Conservation (phyloP, 495 filamentous ascomycete species). For the Amniculicola lignicola region DNA sequence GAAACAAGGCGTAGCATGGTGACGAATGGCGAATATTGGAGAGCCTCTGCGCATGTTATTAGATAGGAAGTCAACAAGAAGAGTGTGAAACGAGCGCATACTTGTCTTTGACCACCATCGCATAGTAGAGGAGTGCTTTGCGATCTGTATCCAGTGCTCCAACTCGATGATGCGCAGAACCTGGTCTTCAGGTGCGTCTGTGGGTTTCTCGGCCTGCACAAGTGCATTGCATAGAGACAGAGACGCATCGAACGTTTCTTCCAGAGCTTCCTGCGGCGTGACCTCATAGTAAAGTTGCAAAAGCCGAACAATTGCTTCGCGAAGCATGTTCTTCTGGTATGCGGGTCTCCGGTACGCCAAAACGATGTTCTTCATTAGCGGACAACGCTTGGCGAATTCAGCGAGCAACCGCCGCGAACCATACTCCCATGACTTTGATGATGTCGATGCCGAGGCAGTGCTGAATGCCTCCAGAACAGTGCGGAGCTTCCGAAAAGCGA, state of each 20-base stretch:
- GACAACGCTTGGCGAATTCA: constrained; percentile 75
- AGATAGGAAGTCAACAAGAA: constrained; percentile 1
- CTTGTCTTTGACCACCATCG: constrained; percentile 74
- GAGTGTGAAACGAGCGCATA: constrained; percentile 38
- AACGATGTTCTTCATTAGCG: constrained; percentile 72
- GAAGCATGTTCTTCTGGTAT: constrained; percentile 66
- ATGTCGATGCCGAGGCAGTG: constrained; percentile 42
- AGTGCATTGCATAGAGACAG: constrained; percentile 65
- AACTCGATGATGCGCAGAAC: constrained; percentile 62
- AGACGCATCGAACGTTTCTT: constrained; percentile 83
- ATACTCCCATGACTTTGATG: constrained; percentile 59
- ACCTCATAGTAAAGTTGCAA: constrained; percentile 77
- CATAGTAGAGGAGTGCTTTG: constrained; percentile 71
- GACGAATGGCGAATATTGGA: constrained; percentile 61
- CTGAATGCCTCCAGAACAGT: constrained; percentile 54
- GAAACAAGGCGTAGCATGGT: constrained; percentile 55
- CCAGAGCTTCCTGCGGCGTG: constrained; percentile 72
- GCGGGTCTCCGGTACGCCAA: constrained; percentile 62
- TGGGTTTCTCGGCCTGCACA: constrained; percentile 49
- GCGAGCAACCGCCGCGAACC: constrained; percentile 61
- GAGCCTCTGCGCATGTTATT: constrained; percentile 34
- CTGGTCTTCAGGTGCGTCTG: constrained; percentile 49
- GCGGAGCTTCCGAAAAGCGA: constrained; percentile 75
- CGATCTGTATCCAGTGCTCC: constrained; percentile 72
- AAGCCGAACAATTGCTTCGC: constrained; percentile 71